Percentiles rank a stretch among this genome's conserved stretches.
Conservation (phyloP, 2,329 filamentous ascomycete species). For the Daldinia eschscholtzii region DNA sequence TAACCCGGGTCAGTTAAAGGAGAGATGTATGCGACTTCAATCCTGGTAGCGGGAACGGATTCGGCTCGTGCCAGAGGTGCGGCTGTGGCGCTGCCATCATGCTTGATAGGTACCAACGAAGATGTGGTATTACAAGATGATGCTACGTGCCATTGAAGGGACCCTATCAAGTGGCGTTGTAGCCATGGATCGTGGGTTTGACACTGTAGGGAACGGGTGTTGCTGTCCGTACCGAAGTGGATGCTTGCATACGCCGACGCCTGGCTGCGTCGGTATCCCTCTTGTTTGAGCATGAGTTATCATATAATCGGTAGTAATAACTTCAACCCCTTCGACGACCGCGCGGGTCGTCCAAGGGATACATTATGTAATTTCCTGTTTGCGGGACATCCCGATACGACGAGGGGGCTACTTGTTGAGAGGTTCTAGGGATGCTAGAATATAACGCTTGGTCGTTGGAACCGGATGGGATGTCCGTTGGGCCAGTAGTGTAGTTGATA, state of each 20-base stretch:
- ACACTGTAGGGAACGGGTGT: slow-evolving; percentile 18
- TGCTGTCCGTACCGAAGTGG: slow-evolving; percentile 18
- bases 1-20: background rate
- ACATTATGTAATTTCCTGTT: slow-evolving; percentile 36
- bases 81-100: slow-evolving; percentile 6
- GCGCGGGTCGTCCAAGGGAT: slow-evolving; percentile 29
- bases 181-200: slow-evolving; percentile 9
- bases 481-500: slow-evolving; percentile 30
- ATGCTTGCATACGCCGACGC: slow-evolving; percentile 14
- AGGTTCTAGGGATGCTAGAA: slow-evolving; percentile 29
- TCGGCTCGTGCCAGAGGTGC: slow-evolving; percentile 9
- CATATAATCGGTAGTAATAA: background rate
- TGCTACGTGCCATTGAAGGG: slow-evolving; percentile 26
- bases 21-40: slow-evolving; percentile 3
- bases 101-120: slow-evolving; percentile 13
- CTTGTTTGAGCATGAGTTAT: slow-evolving; percentile 1
- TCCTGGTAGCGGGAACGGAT: slow-evolving; percentile 19
- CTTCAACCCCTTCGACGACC: slow-evolving; percentile 25
- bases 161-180: slow-evolving; percentile 15
- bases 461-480: slow-evolving; percentile 6
- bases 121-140: slow-evolving; percentile 32
- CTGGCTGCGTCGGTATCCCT: slow-evolving; percentile 1
- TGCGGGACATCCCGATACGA: slow-evolving; percentile 8
- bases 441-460: slow-evolving; percentile 24
- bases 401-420: slow-evolving; percentile 17